A percentile compares a stretch with the other conserved stretches of the same genome.
phyloP scores from a whole-genome alignment of 306 rosid species.

The Vachellia collinsii region DNA sequence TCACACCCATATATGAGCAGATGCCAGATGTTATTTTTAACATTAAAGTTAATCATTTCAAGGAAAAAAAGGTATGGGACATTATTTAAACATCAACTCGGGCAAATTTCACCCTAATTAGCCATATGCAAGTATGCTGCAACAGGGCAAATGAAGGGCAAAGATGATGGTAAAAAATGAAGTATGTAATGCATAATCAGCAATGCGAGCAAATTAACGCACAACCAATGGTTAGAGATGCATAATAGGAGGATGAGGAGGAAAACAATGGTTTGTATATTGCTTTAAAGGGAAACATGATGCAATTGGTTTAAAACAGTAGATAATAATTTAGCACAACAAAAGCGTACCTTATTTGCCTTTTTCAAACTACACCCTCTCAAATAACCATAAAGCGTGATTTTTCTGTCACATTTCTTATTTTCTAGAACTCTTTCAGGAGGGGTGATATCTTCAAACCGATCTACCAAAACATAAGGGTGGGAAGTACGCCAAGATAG shows the following conservation, averaged over 20 bases:
- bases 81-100: background rate
- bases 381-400: conserved; percentile 89
- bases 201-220: conserved; percentile 1
- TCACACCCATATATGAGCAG: conserved; percentile 17
- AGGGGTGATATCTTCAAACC: conserved; percentile 93
- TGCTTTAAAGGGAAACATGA: background rate
- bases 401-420: conserved; percentile 81
- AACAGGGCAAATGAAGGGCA: conserved; percentile 8
- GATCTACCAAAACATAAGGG: conserved; percentile 89
- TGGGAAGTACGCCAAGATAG: conserved; percentile 87
- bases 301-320: background rate
- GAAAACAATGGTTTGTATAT: conserved; percentile 11
- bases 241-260: background rate
- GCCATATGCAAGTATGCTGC: background rate
- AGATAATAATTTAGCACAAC: conserved; percentile 5
- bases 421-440: conserved; percentile 72
- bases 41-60: conserved; percentile 14
- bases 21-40: background rate
- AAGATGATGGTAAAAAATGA: background rate
- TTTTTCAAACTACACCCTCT: conserved; percentile 89
- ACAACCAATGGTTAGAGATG: background rate
- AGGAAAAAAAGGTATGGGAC: background rate
- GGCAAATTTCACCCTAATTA: background rate
- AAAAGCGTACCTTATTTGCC: conserved; percentile 73
- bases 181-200: background rate